Evolutionary conservation across 1,284 basidiomycete species (phyloP).

Genomic region (Thecaphora frezii): DNA sequence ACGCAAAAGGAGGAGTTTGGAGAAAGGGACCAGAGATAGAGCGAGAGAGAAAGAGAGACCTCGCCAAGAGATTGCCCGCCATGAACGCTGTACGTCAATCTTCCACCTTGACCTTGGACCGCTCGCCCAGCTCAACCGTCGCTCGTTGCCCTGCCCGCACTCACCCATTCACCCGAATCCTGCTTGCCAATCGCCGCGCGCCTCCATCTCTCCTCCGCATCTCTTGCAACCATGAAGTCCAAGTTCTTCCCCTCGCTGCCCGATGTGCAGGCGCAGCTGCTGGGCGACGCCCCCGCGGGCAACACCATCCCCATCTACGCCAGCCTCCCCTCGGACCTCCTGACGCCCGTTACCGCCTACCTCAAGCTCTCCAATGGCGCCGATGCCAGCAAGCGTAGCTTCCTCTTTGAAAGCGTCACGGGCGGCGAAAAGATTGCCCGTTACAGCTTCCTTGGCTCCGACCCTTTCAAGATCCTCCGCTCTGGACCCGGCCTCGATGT

Average conservation of each 20-base stretch:
- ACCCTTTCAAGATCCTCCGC: conserved; percentile 87
- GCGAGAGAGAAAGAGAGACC: no score
- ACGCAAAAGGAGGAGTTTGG: no score
- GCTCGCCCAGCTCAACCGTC: no score
- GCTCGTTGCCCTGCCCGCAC: no score
- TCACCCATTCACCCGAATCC: no score
- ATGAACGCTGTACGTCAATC: no score
- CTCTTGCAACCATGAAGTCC: background rate
- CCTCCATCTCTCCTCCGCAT: no score
- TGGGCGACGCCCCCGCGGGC: conserved; percentile 61
- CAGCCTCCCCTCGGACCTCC: conserved; percentile 88
- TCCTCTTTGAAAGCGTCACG: conserved; percentile 66
- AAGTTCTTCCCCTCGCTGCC: conserved; percentile 34
- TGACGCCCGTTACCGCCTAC: conserved; percentile 97
- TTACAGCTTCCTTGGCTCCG: conserved; percentile 94
- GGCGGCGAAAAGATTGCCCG: conserved; percentile 87
- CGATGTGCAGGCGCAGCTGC: conserved; percentile 47
- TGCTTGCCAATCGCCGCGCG: no score
- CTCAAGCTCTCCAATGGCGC: conserved; percentile 88
- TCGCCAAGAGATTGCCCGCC: no score
- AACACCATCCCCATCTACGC: conserved; percentile 91
- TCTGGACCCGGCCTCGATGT: conserved; percentile 81
- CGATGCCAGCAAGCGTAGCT: conserved; percentile 62
- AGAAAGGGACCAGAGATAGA: no score
- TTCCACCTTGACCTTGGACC: no score